Base-by-base conservation (phyloP, 192 early-diverging fungal genomes). In the Entophlyctis luteolus region DNA sequence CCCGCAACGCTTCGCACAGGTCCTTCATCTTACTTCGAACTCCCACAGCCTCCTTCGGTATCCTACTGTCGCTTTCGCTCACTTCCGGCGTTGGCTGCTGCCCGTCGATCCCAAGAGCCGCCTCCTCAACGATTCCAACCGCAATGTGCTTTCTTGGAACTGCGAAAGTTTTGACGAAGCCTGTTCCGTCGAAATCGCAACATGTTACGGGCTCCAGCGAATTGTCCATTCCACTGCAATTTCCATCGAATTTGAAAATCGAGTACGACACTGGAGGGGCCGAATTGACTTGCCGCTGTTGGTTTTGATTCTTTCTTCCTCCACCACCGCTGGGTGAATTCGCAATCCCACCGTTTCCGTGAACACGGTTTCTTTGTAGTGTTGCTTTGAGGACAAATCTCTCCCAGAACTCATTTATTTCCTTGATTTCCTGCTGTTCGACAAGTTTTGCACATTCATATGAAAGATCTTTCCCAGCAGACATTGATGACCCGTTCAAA, bases 111-210 rank as follows among this genome's bases (percentile, higher is more conserved):
- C n/a, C n/a, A n/a, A n/a, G n/a, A n/a, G n/a, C n/a, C n/a, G n/a
- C n/a, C n/a, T n/a, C n/a, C n/a, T n/a, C n/a, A n/a, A n/a, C n/a
- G n/a, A 42, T 42, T 42, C n/a, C 39, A 42, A 12, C 39, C n/a
- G 10, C 39, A 12, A 8, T 42, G 8, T 42, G 10, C n/a, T 42
- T 42, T 42, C 39, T 42, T 42, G 39, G 8, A 42, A 42, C 39
- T 42, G 8, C 39, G 63, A 79, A 74, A 0, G 55, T 59, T 8
- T 55, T 34, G 23, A 72, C 48, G 55, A 55, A 67, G 0, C 78
- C 78, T 6, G 48, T 56, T 14, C 78, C 78, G 22, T 68, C 67
- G n/a, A 59, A 65, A 23, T 71, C 71, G 48, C 75, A 73, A 18
- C 36, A 37, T 4, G 71, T 77, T 0, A 67, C 53, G 18, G 75